A percentile compares a stretch with the other conserved stretches of the same genome.
Evolutionary conservation across 2,329 filamentous ascomycete species (phyloP).

Genomic region (Penicillium sp.): DNA sequence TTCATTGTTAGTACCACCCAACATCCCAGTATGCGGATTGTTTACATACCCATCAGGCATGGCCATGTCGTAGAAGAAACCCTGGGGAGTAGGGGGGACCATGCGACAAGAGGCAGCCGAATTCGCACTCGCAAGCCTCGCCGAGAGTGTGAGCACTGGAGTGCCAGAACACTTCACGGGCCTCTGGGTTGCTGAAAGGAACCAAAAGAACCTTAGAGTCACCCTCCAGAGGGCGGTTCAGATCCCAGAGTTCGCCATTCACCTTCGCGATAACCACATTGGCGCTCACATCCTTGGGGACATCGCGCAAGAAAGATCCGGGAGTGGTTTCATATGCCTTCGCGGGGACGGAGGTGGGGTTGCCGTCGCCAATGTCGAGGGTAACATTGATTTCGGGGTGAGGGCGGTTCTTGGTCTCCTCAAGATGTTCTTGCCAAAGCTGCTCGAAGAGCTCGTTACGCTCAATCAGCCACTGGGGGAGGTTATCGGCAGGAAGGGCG

Average conservation of each 20-base stretch:
- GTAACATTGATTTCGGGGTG: constrained; percentile 51
- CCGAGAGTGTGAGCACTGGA: constrained; percentile 94
- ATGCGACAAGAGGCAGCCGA: constrained; percentile 88
- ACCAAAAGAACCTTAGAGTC: constrained; percentile 82
- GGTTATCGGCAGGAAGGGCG: constrained; percentile 34
- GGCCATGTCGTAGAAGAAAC: constrained; percentile 98
- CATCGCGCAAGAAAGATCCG: constrained; percentile 71
- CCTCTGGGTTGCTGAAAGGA: constrained; percentile 72
- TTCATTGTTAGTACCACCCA: constrained; percentile 16
- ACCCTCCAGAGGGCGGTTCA: constrained; percentile 84
- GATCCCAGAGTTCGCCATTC: constrained; percentile 86
- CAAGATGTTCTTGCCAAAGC: constrained; percentile 79
- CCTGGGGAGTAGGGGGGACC: constrained; percentile 87
- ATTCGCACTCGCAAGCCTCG: constrained; percentile 86
- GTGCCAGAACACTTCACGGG: constrained; percentile 97
- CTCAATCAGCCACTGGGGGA: constrained; percentile 76
- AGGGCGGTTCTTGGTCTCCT: constrained; percentile 61
- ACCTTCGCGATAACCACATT: constrained; percentile 79
- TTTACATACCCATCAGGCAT: constrained; percentile 60
- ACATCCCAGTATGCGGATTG: constrained; percentile 15
- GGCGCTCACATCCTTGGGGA: constrained; percentile 82
- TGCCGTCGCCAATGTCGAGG: constrained; percentile 44
- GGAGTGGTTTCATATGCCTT: constrained; percentile 93
- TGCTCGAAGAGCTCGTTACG: constrained; percentile 85
- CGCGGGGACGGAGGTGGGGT: constrained; percentile 50